Base-by-base conservation (phyloP, 768 basidiomycete genomes). In the Mycena epipterygia region DNA sequence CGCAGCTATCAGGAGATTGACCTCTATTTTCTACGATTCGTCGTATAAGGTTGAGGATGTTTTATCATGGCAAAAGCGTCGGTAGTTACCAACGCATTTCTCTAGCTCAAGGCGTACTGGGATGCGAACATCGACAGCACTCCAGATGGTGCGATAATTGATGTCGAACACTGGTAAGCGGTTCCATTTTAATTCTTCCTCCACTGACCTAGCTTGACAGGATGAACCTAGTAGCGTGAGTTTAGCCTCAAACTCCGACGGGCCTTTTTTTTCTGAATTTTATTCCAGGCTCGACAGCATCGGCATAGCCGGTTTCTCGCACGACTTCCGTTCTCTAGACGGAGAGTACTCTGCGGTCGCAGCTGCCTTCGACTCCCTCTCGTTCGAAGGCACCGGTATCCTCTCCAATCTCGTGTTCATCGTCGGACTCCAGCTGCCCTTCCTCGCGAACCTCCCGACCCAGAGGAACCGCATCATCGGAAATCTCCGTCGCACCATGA, bases 241-340 rank as follows among this genome's bases (percentile, higher is more conserved):
- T 42, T 49, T 29, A 7, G 21, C 29, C 78, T 58, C 16, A 21
- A 16, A 37, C 8, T 21, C 33, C 5, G 35, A 2, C 14, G 12
- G 2, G 0, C 7, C 8, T 11, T 12, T 27, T n/a, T 62, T 44
- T 5, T 30, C 48, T 67, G 25, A 53, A 9, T 14, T 41, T 3
- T 30, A 0, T 41, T 52, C 21, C n/a, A 85, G 84, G 2, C 77
- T 87, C 14, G 86, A 87, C 71, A 81, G 79, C 48, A 82, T 86
- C 58, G 85, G 86, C 11, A 82, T 84, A 55, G 84, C 84, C 5
- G 82, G 86, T 1, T 85, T 87, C 75, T 81, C 84, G 16, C 83
- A 86, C 74, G 80, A 86, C 70, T 87, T 87, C 67, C 80, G 81
- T 12, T 75, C 84, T 0, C 78, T 87, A 25, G 79, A 81, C 12